These are phyloP conservation scores for Cyclotella baltica DNA, from an alignment of 108 stramenopile genomes.

Conservation along the genomic window DNA sequence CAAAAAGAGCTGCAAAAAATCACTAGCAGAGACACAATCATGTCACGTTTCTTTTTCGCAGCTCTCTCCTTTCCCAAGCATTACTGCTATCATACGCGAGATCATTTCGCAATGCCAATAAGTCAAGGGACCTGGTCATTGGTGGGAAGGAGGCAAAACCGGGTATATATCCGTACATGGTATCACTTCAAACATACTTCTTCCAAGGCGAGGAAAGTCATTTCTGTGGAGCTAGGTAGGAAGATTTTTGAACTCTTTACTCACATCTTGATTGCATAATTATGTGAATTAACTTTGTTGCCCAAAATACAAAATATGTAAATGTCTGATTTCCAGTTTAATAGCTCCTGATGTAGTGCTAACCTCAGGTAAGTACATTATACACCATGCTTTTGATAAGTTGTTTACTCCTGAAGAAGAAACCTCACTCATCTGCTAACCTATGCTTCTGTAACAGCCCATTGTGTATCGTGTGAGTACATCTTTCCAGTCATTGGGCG, in stretches of 20 bases:
- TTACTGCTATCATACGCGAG: background rate
- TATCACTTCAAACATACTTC: too few species aligned
- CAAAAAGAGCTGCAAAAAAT: too few species aligned
- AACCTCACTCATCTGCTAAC: background rate
- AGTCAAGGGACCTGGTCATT: background rate
- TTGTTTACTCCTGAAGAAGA: too few species aligned
- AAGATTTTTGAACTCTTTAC: too few species aligned
- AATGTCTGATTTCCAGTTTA: too few species aligned
- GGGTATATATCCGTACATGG: constrained; percentile 8
- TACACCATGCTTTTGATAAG: too few species aligned
- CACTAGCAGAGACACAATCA: too few species aligned
- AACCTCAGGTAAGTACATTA: too few species aligned
- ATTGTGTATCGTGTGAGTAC: background rate
- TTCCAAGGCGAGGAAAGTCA: background rate
- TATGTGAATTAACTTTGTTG: too few species aligned
- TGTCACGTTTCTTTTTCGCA: background rate
- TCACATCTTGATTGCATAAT: too few species aligned
- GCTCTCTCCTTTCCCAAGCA: background rate
- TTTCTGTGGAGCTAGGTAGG: constrained; percentile 4
- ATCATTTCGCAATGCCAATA: background rate
- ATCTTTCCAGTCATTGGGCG: background rate
- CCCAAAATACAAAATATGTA: too few species aligned
- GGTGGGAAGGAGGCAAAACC: background rate
- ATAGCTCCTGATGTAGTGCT: constrained; percentile 1
- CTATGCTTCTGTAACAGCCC: background rate